Conservation (phyloP, 2,329 filamentous ascomycete species). For the Aulographum hederae region DNA sequence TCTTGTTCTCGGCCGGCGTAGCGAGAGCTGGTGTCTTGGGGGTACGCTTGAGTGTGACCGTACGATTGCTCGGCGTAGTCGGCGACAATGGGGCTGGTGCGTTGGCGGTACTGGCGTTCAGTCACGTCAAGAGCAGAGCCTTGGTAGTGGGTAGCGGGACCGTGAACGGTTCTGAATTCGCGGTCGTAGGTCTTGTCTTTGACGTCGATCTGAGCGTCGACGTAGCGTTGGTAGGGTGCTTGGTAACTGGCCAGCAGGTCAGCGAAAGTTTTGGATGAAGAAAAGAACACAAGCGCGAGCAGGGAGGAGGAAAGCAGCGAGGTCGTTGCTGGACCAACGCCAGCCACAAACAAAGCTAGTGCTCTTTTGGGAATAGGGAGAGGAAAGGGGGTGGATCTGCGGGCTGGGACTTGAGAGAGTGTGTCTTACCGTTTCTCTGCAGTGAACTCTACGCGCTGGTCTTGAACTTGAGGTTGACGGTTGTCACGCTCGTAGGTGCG, state of each 20-base stretch:
- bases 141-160: constrained; percentile 32
- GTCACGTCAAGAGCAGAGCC: constrained; percentile 36
- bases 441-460: no score
- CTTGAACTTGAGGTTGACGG: not conserved
- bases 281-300: constrained; percentile 2
- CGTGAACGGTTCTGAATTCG: constrained; percentile 24
- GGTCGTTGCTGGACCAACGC: constrained; percentile 6
- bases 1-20: constrained; percentile 1
- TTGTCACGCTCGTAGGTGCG: constrained; percentile 23
- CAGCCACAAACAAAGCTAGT: not conserved
- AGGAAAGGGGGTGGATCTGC: not conserved
- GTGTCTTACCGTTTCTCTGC: no score
- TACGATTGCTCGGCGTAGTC: constrained; percentile 17
- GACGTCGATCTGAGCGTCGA: constrained; percentile 49
- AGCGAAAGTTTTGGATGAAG: constrained; percentile 7
- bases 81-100: constrained; percentile 24
- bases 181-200: constrained; percentile 27
- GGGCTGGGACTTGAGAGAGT: not conserved
- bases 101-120: constrained; percentile 49
- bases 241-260: constrained; percentile 31
- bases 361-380: not conserved
- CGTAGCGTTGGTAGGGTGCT: constrained; percentile 36
- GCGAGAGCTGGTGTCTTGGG: constrained; percentile 7
- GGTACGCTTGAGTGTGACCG: constrained; percentile 14
- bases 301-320: not conserved